Evolutionary conservation across 2,329 filamentous ascomycete species (phyloP).

Genomic region (Davidsoniella virescens): DNA sequence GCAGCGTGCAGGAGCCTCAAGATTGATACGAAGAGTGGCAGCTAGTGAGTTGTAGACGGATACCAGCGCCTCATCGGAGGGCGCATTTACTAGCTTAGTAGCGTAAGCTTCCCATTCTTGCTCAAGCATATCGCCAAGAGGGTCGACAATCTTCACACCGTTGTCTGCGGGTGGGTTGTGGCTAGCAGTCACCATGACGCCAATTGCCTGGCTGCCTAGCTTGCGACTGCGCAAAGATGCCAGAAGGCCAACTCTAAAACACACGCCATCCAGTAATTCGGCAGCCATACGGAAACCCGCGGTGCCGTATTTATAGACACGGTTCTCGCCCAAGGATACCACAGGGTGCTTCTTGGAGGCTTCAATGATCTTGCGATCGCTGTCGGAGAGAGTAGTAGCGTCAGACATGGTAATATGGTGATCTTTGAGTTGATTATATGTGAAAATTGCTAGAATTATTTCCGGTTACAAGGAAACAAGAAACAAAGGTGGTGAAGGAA

Average conservation of each 20-base stretch:
- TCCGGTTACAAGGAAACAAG: background rate
- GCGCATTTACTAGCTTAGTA: slow-evolving; percentile 75
- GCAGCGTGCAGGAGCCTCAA: slow-evolving; percentile 55
- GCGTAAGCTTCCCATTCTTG: slow-evolving; percentile 86
- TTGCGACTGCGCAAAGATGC: slow-evolving; percentile 80
- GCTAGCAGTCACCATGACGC: slow-evolving; percentile 90
- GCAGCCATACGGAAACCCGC: slow-evolving; percentile 54
- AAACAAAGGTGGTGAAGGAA: background rate
- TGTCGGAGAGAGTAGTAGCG: background rate
- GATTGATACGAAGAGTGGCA: slow-evolving; percentile 58
- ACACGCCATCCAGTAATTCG: slow-evolving; percentile 75
- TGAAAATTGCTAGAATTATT: background rate
- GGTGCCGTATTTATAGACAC: slow-evolving; percentile 47
- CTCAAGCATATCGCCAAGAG: slow-evolving; percentile 95
- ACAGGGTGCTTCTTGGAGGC: slow-evolving; percentile 48
- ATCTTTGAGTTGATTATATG: background rate
- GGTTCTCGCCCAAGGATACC: slow-evolving; percentile 25
- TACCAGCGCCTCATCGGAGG: slow-evolving; percentile 56
- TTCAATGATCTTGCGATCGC: slow-evolving; percentile 34
- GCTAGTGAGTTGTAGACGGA: slow-evolving; percentile 63
- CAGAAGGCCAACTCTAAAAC: slow-evolving; percentile 82
- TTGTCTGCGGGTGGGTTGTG: slow-evolving; percentile 86
- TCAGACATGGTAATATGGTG: background rate
- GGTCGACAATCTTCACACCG: slow-evolving; percentile 90
- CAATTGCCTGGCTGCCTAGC: slow-evolving; percentile 77